Evolutionary conservation across 2,329 filamentous ascomycete genomes (phyloP).

Genomic region (Endoconidiophora polonica): DNA sequence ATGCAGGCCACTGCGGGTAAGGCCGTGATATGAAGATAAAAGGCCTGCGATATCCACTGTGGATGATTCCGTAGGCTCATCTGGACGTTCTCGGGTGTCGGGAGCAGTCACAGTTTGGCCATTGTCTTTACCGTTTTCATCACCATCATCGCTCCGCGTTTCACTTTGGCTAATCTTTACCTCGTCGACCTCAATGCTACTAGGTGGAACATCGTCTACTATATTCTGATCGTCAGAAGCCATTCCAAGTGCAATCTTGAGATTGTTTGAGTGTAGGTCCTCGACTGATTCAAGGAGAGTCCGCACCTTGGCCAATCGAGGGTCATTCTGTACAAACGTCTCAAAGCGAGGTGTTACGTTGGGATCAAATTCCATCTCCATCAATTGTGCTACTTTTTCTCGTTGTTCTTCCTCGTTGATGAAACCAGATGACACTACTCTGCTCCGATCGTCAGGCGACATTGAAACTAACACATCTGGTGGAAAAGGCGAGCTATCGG

Average conservation of each 20-base stretch:
- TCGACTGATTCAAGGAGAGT: conserved; percentile 72
- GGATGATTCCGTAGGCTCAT: not conserved
- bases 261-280: conserved; percentile 61
- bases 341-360: conserved; percentile 38
- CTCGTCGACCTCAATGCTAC: conserved; percentile 49
- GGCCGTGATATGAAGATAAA: conserved; percentile 18
- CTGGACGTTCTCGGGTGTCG: not conserved
- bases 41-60: not conserved
- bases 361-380: conserved; percentile 43
- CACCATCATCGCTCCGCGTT: not conserved
- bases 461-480: conserved; percentile 72
- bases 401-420: conserved; percentile 79
- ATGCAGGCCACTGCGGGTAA: conserved; percentile 27
- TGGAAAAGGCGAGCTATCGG: conserved; percentile 28
- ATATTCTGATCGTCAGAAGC: conserved; percentile 16
- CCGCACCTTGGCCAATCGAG: conserved; percentile 44
- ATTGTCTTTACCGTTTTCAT: not conserved
- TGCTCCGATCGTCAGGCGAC: conserved; percentile 56
- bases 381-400: conserved; percentile 44
- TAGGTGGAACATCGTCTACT: conserved; percentile 20
- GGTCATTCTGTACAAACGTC: conserved; percentile 39
- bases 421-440: conserved; percentile 48
- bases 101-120: not conserved
- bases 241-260: conserved; percentile 32
- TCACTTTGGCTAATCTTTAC: conserved; percentile 25